Conservation (phyloP, 306 rosid genomes). For the Fragaria iinumae region DNA sequence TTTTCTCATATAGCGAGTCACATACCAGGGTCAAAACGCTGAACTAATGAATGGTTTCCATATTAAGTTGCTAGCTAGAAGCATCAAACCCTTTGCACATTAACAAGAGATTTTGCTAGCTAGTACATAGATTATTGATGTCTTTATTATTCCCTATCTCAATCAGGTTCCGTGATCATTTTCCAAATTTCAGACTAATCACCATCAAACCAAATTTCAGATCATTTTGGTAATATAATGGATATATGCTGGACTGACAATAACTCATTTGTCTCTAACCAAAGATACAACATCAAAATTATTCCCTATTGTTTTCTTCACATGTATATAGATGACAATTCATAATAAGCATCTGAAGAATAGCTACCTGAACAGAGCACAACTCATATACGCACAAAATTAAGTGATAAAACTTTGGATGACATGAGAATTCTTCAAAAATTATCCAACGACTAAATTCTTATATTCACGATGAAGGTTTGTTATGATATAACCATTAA, state of each 20-base stretch:
- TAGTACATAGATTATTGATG: neutral
- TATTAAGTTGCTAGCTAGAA: neutral
- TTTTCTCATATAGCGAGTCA: neutral
- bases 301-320: neutral
- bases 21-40: constrained; percentile 1
- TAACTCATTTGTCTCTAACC: constrained; percentile 1
- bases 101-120: neutral
- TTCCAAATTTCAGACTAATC: neutral
- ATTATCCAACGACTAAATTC: neutral
- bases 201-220: constrained; percentile 12
- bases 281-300: neutral
- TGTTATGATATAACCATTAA: neutral
- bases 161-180: constrained; percentile 14
- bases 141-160: constrained; percentile 8
- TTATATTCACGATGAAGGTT: neutral
- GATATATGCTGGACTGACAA: neutral
- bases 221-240: constrained; percentile 1
- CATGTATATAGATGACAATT: neutral
- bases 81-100: constrained; percentile 9
- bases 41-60: neutral
- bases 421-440: neutral
- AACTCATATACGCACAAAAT: neutral
- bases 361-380: neutral
- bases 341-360: neutral
- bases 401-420: neutral